phyloP scores from a whole-genome alignment of 768 basidiomycete species.

The Lactarius sp. region DNA sequence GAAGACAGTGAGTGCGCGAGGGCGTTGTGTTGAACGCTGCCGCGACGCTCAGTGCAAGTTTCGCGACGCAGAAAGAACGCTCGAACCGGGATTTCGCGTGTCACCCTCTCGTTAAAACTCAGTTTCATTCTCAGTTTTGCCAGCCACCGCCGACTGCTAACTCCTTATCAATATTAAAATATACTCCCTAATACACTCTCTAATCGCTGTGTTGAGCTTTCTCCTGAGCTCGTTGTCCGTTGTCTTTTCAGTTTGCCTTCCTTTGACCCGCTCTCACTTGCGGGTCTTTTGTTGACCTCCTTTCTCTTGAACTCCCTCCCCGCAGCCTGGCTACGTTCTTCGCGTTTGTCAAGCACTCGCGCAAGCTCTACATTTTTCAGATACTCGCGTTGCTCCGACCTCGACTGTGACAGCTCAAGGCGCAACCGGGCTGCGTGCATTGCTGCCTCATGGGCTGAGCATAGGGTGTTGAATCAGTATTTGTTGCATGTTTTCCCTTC shows the following conservation, averaged over 20 bases:
- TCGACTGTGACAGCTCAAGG: conserved; percentile 83
- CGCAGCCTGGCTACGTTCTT: conserved; percentile 33
- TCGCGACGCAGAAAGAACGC: conserved; percentile 51
- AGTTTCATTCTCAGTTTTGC: conserved; percentile 30
- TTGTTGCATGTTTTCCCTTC: neutral
- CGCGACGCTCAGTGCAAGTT: conserved; percentile 43
- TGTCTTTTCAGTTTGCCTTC: conserved; percentile 1
- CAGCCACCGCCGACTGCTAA: conserved; percentile 13
- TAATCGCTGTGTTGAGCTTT: neutral
- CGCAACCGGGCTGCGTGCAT: conserved; percentile 86
- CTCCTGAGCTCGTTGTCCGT: neutral
- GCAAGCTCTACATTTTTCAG: conserved; percentile 92
- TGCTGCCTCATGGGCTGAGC: conserved; percentile 85
- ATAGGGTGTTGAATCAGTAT: neutral
- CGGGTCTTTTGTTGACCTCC: conserved; percentile 15
- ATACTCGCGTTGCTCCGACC: conserved; percentile 86
- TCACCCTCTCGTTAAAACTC: conserved; percentile 37
- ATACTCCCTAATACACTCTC: conserved; percentile 21
- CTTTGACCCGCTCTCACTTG: neutral
- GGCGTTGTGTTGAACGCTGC: conserved; percentile 38
- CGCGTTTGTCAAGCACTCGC: conserved; percentile 77
- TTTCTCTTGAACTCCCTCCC: conserved; percentile 37
- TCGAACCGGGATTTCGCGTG: conserved; percentile 23
- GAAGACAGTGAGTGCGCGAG: conserved; percentile 33
- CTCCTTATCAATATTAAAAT: conserved; percentile 34